Base-by-base conservation (phyloP, 345 rosid species). In the Diplotaxis tenuifolia region DNA sequence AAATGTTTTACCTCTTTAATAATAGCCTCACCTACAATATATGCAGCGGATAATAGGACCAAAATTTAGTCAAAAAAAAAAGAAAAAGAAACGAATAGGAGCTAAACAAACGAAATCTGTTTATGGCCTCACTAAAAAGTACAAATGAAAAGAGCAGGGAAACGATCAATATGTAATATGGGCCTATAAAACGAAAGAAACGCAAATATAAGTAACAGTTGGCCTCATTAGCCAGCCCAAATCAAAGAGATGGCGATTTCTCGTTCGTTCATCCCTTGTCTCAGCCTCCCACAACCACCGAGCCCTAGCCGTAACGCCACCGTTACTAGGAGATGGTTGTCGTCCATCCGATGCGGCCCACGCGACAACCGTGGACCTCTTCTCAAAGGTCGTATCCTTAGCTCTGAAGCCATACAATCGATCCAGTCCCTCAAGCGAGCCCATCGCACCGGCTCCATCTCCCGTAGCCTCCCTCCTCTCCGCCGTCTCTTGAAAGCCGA, bases 361-460 rank as follows among this genome's bases (percentile, higher is more conserved):
- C 92, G 96, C 0, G 85, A 77, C 81, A 85, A 87, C 70, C 97
- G 93, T 5, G 97, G 96, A 29, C 96, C 96, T 32, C 91, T 91
- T 61, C 82, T 91, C 27, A 91, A 86, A 83, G 98, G 97, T 64
- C 84, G 96, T 15, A 83, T 83, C 81, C 73, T 91, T 21, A 89
- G 96, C 88, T 79, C 81, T 1, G 97, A 94, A 82, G 96, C 98
- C 47, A 94, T 94, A 82, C 97, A 88, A 21, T 90, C 98, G 78
- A 80, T 91, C 65, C 98, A 94, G 65, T 75, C 91, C 73, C 88
- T 88, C 15, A 94, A 89, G 62, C 89, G 97, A 19, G 86, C 96
- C 15, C 62, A 76, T 45, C 78, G 77, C 25, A 54, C 82, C 8
- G 78, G 80, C 50, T 55, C 86, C 3, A 15, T 64, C 49, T 19